Evolutionary conservation across 2,329 filamentous ascomycete species (phyloP).

Genomic region (Monosporascus ibericus): DNA sequence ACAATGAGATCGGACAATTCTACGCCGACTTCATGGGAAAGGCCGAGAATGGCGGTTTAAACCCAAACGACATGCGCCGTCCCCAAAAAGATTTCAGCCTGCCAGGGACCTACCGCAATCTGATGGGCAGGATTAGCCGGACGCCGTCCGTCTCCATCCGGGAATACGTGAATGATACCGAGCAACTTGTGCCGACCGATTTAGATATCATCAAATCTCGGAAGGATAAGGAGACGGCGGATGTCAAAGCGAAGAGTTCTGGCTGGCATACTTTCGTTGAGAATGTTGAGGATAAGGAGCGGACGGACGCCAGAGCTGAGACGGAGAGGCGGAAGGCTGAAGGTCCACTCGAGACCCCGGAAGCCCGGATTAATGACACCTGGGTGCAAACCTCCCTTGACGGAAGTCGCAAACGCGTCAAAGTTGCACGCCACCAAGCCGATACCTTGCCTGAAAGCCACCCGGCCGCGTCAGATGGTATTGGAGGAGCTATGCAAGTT

Average conservation of each 20-base stretch:
- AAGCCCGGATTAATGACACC: conserved; percentile 29
- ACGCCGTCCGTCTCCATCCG: conserved; percentile 62
- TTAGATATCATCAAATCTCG: conserved; percentile 57
- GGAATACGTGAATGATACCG: conserved; percentile 61
- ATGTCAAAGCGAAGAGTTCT: conserved; percentile 15
- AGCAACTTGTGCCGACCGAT: conserved; percentile 88
- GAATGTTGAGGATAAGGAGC: conserved; percentile 18
- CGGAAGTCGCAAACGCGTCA: conserved; percentile 35
- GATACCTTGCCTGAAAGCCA: conserved; percentile 1
- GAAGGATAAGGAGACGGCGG: conserved; percentile 22
- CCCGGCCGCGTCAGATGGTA: background rate
- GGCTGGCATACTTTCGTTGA: conserved; percentile 20
- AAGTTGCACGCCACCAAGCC: conserved; percentile 21
- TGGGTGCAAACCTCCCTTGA: conserved; percentile 34
- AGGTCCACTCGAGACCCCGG: conserved; percentile 10
- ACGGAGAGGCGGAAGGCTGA: conserved; percentile 22
- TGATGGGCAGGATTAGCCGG: conserved; percentile 66
- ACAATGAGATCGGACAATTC: conserved; percentile 75
- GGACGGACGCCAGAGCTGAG: conserved; percentile 16
- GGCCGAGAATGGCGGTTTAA: conserved; percentile 67
- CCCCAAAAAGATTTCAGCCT: conserved; percentile 82
- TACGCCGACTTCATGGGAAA: conserved; percentile 83
- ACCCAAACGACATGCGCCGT: conserved; percentile 82
- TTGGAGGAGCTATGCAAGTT: conserved; percentile 8
- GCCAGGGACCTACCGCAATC: conserved; percentile 79